Evolutionary conservation across 169 alveolate species (phyloP).

Genomic region (Besnoitia besnoiti): DNA sequence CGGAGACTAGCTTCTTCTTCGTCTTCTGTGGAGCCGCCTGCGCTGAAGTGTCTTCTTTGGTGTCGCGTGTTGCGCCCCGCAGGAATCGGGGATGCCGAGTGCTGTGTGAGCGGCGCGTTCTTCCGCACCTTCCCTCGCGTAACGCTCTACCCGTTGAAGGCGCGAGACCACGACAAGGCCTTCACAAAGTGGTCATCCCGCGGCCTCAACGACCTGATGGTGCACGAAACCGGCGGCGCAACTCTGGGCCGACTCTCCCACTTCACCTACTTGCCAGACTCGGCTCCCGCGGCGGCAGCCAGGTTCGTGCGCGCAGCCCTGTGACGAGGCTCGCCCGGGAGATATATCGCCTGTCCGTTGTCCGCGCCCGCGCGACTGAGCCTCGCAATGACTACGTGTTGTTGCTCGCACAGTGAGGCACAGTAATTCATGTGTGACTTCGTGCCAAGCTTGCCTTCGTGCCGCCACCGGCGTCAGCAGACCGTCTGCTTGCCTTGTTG

Average conservation of each 20-base stretch:
- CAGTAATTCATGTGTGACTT: too few relatives aligned
- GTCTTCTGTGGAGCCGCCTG: too few relatives aligned
- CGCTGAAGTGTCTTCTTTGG: too few relatives aligned
- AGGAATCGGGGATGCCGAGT: conserved; percentile 88
- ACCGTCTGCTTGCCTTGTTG: too few relatives aligned
- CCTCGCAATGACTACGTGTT: too few relatives aligned
- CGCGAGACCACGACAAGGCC: conserved; percentile 64
- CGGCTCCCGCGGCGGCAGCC: background rate
- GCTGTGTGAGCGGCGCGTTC: conserved; percentile 85
- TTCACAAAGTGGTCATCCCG: conserved; percentile 29
- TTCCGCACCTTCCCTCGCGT: conserved; percentile 85
- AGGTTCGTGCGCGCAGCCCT: background rate
- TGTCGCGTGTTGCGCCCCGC: background rate
- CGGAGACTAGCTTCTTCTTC: too few relatives aligned
- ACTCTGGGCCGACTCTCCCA: background rate
- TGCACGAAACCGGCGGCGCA: background rate
- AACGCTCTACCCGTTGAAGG: conserved; percentile 75
- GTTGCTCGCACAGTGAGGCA: too few relatives aligned
- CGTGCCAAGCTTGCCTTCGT: too few relatives aligned
- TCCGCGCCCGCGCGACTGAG: too few relatives aligned
- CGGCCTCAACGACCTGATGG: background rate
- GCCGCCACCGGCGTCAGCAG: too few relatives aligned
- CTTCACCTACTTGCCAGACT: background rate
- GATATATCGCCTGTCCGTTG: too few relatives aligned
- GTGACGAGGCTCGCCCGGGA: too few relatives aligned